Evolutionary conservation across 2,329 filamentous ascomycete species (phyloP).

Genomic region (Cytospora leucostoma): DNA sequence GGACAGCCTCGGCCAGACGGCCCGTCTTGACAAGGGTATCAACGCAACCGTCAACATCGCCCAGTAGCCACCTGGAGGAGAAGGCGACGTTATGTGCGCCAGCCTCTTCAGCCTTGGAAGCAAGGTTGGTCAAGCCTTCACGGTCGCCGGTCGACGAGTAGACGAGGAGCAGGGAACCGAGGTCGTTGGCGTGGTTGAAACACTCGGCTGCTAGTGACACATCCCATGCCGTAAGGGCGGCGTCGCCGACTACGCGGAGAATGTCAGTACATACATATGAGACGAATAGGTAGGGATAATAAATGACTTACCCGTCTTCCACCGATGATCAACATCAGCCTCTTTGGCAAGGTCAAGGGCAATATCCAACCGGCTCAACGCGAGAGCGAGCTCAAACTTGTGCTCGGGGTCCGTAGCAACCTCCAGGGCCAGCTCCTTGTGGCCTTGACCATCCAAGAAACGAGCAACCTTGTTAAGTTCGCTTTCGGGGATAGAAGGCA

Average conservation of each 20-base stretch:
- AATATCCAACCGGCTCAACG: constrained; percentile 79
- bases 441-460: constrained; percentile 94
- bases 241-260: constrained; percentile 71
- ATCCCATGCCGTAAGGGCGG: constrained; percentile 84
- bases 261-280: constrained; percentile 6
- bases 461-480: constrained; percentile 98
- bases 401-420: constrained; percentile 95
- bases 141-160: constrained; percentile 83
- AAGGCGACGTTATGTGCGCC: constrained; percentile 93
- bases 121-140: constrained; percentile 71
- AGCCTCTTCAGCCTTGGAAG: constrained; percentile 71
- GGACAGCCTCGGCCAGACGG: constrained; percentile 78
- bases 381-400: constrained; percentile 89
- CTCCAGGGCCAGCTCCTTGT: constrained; percentile 92
- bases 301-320: constrained; percentile 67
- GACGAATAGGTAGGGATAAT: no score
- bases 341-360: constrained; percentile 81
- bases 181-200: constrained; percentile 86
- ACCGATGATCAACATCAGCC: constrained; percentile 92
- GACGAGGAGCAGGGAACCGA: constrained; percentile 84
- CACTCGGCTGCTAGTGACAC: constrained; percentile 87
- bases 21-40: constrained; percentile 78
- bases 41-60: constrained; percentile 79
- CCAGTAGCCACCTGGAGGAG: constrained; percentile 83
- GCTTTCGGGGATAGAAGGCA: constrained; percentile 81